These are phyloP conservation scores for Peronospora farinosa DNA, from an alignment of 352 stramenopile genomes.

Conservation along the genomic window DNA sequence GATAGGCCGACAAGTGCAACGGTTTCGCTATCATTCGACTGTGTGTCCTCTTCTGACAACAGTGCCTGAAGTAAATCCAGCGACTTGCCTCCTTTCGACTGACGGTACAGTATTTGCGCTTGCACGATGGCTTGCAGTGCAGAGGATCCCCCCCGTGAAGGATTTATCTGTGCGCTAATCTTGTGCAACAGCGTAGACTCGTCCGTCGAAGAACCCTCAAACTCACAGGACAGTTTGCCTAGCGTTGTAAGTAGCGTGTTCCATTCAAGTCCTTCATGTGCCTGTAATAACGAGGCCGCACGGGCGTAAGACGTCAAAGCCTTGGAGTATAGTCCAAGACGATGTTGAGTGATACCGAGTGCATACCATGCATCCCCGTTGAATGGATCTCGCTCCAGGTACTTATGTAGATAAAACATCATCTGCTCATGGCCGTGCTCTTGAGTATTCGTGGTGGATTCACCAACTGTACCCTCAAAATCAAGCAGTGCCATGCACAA, in stretches of 20 bases:
- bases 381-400: conserved; percentile 66
- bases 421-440: conserved; percentile 32
- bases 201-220: conserved; percentile 2
- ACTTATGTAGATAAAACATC: conserved; percentile 77
- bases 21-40: conserved; percentile 17
- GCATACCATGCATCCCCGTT: conserved; percentile 55
- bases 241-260: conserved; percentile 34
- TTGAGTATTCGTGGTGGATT: conserved; percentile 14
- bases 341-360: conserved; percentile 56
- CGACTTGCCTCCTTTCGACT: conserved; percentile 23
- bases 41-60: conserved; percentile 14
- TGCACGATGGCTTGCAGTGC: conserved; percentile 26
- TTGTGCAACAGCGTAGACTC: conserved; percentile 17
- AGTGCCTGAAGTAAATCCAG: conserved; percentile 24
- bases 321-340: conserved; percentile 39
- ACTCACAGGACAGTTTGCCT: conserved; percentile 9
- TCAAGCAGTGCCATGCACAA: conserved; percentile 38
- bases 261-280: conserved; percentile 28
- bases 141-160: conserved; percentile 1
- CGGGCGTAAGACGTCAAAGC: conserved; percentile 36
- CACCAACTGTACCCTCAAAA: conserved; percentile 16
- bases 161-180: conserved; percentile 18
- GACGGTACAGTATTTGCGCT: conserved; percentile 20
- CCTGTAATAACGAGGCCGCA: conserved; percentile 14
- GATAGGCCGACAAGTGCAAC: conserved; percentile 33